Base-by-base conservation (phyloP, 257 asterid genomes). In the Solanum ossicruentum region DNA sequence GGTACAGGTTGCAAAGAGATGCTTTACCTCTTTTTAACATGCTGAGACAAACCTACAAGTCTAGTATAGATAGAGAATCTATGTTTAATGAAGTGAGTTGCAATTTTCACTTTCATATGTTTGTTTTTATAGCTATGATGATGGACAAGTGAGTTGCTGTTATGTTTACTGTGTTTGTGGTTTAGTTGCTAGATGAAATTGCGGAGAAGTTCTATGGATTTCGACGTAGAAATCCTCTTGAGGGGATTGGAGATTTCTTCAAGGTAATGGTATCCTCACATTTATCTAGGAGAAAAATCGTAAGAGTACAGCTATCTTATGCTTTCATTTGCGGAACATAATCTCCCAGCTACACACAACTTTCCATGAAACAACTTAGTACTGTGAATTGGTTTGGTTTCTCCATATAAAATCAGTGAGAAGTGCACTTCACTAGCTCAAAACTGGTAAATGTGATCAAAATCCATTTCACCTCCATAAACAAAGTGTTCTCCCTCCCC, bases 131-230 rank as follows among this genome's bases (percentile, higher is more conserved):
- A 23, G 18, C 71, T 63, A 63, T 23, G 23, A 28, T 63, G 71
- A 26, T 36, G 41, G 41, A 36, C 41, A 36, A 36, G 39, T 36
- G 41, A 36, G 41, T 36, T 36, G 41, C 41, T 36, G 41, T 36
- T 36, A 36, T 47, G 0, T 75, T 75, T 67, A 72, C 39, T 57
- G 58, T 75, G 43, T 84, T 0, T 80, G 63, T 87, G 88, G 86
- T 86, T 87, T 86, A 96, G 99, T 90, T 94, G 89, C 92, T 96
- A 60, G 98, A 96, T 72, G 97, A 93, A 86, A 88, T 96, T 32
- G 99, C 95, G 0, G 95, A 90, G 89, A 94, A 92, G 90, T 96
- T 96, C 83, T 96, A 94, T 84, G 98, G 97, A 4, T 96, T 96
- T 71, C 90, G 86, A 71, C 96, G 98, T 49, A 87, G 89, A 90